A percentile compares a stretch with the other conserved stretches of the same genome.
These are phyloP conservation scores for Fusarium caatingaense DNA, from an alignment of 2,329 filamentous ascomycete genomes.

Conservation along the genomic window DNA sequence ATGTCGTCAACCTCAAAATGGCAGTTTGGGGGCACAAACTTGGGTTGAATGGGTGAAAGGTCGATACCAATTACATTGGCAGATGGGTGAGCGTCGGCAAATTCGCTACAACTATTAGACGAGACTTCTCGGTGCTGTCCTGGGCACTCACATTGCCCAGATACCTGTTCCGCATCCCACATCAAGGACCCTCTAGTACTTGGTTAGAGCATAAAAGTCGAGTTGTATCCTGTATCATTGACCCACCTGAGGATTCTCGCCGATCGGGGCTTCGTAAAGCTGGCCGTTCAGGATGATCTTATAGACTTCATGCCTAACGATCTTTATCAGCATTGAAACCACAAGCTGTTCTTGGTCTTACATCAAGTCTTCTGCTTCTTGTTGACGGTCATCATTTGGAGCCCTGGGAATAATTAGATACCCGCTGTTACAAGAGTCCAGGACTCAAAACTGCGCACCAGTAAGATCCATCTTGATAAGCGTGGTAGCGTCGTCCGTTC, in stretches of 20 bases:
- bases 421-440: rapidly evolving
- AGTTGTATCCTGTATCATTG: rapidly evolving
- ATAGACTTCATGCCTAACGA: slow-evolving; percentile 43
- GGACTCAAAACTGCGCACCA: slow-evolving; percentile 2
- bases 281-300: slow-evolving; percentile 48
- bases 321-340: rapidly evolving
- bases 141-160: slow-evolving; percentile 49
- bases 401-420: slow-evolving; percentile 24
- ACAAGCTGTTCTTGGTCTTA: rapidly evolving
- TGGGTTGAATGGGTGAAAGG: slow-evolving; percentile 68
- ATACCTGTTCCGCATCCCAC: slow-evolving; percentile 54
- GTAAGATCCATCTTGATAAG: slow-evolving; percentile 58
- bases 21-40: slow-evolving; percentile 69
- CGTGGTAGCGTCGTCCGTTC: slow-evolving; percentile 62
- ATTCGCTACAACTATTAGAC: slow-evolving; percentile 34
- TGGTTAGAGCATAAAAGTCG: too few relatives aligned
- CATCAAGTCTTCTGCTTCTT: slow-evolving; percentile 47
- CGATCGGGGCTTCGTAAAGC: slow-evolving; percentile 50
- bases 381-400: slow-evolving; percentile 46
- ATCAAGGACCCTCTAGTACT: slow-evolving; percentile 39
- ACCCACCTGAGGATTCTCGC: slow-evolving; percentile 42
- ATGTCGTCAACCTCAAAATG: slow-evolving; percentile 74
- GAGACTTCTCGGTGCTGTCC: neutral
- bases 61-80: slow-evolving; percentile 65
- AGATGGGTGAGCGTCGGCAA: slow-evolving; percentile 57